Evolutionary conservation across 768 basidiomycete species (phyloP), one percentile per base, ranked within the genome.

Genomic region (Naganishia kalamii): DNA sequence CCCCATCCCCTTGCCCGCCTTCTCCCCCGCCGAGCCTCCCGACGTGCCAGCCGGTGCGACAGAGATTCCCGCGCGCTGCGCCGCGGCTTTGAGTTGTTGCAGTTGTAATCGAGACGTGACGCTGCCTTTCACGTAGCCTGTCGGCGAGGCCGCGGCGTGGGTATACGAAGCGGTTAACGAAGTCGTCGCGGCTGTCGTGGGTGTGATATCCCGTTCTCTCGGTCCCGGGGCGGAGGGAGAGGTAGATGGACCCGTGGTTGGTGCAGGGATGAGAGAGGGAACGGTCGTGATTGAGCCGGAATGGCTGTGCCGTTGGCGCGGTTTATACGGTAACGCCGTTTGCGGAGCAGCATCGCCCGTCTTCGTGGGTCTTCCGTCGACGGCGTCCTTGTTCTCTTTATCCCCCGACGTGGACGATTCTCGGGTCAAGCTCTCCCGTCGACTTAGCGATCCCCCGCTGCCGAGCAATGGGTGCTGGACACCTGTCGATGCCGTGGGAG

Each of bases 81-180:
- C 78, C 7, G 75, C 72, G 2, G 78, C 78, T 66, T 79, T 79
- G 47, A 79, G 63, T 40, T 71, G 77, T 41, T 78, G 77, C 19
- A 75, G 67, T 52, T 79, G 76, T 4, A 79, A 60, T 52, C 76
- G 54, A 29, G 65, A 71, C 0, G 78, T 79, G 1, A 73, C 69
- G 37, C 59, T 57, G 7, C 50, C 65, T 23, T 60, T 63, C 17
- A 54, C 48, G n/a, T 10, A 15, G 15, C 60, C 60, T 10, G 54
- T n/a, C 15, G 51, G 52, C 6, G 64, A 33, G 15, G 64, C 65
- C 2, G 67, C 21, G 11, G 37, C 54, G 48, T 25, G 64, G 61
- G 33, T 65, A 30, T 57, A 62, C 19, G 50, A 63, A 32, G 60
- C 37, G 4, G 49, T 54, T 3, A 51, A 46, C 27, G 25, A 27